phyloP scores from a whole-genome alignment of 116 monocot genomes.

The Zostera marina region DNA sequence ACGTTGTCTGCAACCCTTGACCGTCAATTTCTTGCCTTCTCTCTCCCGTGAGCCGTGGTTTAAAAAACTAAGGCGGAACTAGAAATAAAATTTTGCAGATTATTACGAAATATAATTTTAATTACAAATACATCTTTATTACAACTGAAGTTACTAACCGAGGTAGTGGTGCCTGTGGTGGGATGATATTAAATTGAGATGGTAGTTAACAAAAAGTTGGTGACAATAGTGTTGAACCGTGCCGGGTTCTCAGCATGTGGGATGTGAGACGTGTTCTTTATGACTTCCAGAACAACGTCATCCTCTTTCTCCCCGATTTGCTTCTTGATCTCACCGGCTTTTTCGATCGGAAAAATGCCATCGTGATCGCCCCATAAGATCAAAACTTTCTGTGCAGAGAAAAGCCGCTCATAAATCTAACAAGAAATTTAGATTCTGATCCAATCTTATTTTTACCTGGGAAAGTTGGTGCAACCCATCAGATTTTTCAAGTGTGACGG shows the following conservation, averaged over 20 bases:
- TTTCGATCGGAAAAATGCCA: constrained; percentile 49
- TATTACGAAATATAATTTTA: too few relatives aligned
- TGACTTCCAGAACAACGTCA: constrained; percentile 32
- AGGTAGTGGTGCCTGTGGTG: too few relatives aligned
- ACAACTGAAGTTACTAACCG: too few relatives aligned
- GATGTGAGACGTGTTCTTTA: constrained; percentile 55
- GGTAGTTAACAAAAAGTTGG: constrained; percentile 42
- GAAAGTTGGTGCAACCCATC: not conserved
- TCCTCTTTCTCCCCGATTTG: constrained; percentile 32
- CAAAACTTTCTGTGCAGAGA: constrained; percentile 67
- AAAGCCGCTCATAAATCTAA: not conserved
- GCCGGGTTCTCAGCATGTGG: constrained; percentile 53
- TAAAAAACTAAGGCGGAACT: too few relatives aligned
- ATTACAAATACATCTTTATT: too few relatives aligned
- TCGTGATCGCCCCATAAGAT: constrained; percentile 84
- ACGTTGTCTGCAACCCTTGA: not conserved
- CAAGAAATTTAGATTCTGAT: too few relatives aligned
- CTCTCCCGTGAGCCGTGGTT: not conserved
- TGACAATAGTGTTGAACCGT: constrained; percentile 42
- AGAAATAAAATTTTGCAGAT: too few relatives aligned
- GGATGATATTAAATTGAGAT: too few relatives aligned
- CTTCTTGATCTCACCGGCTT: constrained; percentile 37
- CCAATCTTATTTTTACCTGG: constrained; percentile 29
- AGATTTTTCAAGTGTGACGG: constrained; percentile 28
- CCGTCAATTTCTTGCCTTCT: not conserved